Conservation (phyloP, 352 stramenopile genomes). For the Pythium catenulatum region DNA sequence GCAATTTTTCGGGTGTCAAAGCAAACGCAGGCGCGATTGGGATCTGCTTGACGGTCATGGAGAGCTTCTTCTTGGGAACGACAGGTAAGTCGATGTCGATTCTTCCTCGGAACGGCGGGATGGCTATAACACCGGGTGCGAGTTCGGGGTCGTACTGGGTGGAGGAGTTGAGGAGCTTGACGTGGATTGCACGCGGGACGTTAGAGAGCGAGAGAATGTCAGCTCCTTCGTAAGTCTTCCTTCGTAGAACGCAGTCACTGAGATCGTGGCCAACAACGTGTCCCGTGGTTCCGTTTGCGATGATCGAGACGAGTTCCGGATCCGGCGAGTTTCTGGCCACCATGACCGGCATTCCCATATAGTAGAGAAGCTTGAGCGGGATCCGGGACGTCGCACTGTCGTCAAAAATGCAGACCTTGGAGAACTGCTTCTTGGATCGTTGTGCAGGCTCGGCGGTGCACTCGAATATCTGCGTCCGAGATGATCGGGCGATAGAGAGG, state of each 20-base stretch:
- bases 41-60: background rate
- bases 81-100: background rate
- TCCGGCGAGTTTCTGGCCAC: background rate
- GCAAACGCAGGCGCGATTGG: background rate
- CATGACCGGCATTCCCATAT: constrained; percentile 8
- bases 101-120: background rate
- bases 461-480: background rate
- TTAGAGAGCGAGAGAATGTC: background rate
- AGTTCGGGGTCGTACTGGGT: background rate
- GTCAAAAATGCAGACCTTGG: background rate
- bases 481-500: background rate
- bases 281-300: background rate
- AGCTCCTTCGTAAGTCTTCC: background rate
- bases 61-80: background rate
- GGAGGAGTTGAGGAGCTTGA: background rate
- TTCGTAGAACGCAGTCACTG: background rate
- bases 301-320: background rate
- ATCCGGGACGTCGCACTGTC: background rate
- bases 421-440: background rate
- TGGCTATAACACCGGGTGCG: background rate
- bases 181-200: background rate
- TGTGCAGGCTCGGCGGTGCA: background rate
- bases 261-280: background rate
- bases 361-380: constrained; percentile 9
- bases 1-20: constrained; percentile 7